Evolutionary conservation across 305 asterid species (phyloP), one percentile per base, ranked within the genome.

Genomic region (Fraxinus greggii): DNA sequence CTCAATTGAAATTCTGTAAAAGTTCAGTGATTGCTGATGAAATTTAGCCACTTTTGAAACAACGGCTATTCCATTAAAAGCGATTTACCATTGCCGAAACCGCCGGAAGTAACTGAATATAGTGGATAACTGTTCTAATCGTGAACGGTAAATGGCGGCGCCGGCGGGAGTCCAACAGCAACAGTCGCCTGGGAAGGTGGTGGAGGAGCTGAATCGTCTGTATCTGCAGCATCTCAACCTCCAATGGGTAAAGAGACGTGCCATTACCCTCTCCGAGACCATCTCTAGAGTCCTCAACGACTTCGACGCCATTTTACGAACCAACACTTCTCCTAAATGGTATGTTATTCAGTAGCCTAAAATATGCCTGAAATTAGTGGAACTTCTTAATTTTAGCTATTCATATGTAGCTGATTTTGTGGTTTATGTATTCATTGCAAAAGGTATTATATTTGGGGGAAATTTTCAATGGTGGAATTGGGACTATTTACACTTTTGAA

Each of bases 221-320:
- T 91, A 94, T 75, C 98, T 92, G 79, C 96, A 92, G 82, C 97
- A 94, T 85, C 95, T 95, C 79, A 95, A 95, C 90, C 98, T 95
- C 65, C 97, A 95, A 51, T 92, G 95, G 3, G 93, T 95, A 15
- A 95, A 91, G 87, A 95, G 97, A 59, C 95, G 99, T 72, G 99
- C 99, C n/a, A 86, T 91, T 87, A 93, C 97, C 83, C 93, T 95
- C 65, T 92, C 79, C 92, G 94, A 92, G 80, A 93, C 98, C 80
- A 95, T 95, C 84, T 85, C 97, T 87, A 98, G 97, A 86, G 94
- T 94, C 85, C 97, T 94, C 54, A 95, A 93, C 77, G 99, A 94
- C 5, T 91, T 90, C 72, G 97, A 94, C 75, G 90, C 88, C 72
- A 88, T 94, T 21, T 88, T 93, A 72, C 94, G 95, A 84, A 84